Base-by-base conservation (phyloP, 1,284 basidiomycete species). In the Sporisorium iseilematis-ciliati region DNA sequence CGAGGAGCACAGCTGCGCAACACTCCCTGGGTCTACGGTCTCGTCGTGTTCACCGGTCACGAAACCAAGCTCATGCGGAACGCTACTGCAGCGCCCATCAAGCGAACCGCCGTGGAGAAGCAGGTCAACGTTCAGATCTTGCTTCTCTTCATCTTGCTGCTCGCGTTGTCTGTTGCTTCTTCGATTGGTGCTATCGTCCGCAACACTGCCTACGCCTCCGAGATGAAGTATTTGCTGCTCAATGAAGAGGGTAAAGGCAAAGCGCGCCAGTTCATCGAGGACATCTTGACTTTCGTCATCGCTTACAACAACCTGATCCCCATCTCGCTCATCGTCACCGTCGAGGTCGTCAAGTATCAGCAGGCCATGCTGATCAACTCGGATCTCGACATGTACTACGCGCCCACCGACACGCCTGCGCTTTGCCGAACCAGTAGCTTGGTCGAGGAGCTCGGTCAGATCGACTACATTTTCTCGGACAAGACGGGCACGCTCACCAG, bases 301-400 rank as follows among this genome's bases (percentile, higher is more conserved):
- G 89, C 97, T 42, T 97, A 98, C 89, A 99, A 98, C 89, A 99
- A 99, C 87, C 88, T 99, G 79, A 98, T 99, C 75, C 97, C 97
- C 7, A 99, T 99, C 84, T 99, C 96, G 20, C 91, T 99, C 77
- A 97, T 99, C 83, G 96, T 99, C 82, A 98, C 97, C 1, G 98
- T 99, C 92, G 97, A 99, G 87, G 92, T 99, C 29, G 97, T 99
- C 88, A 98, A 98, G 86, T 98, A 92, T 83, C 94, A 97, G 86
- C 97, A 98, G 87, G 95, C 97, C 0, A 91, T 92, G 54, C 90
- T 98, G 59, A 99, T 99, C 88, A 99, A 98, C 86, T 95, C 91
- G 38, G 97, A 99, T 86, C 79, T 87, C 51, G 86, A 87, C 71
- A 86, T 87, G 87, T 99, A 99, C 87, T 93, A 99, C 84, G 91